These are phyloP conservation scores for Stagonosporopsis chrysanthemi DNA, from an alignment of 2,329 filamentous ascomycete genomes.

Conservation along the genomic window DNA sequence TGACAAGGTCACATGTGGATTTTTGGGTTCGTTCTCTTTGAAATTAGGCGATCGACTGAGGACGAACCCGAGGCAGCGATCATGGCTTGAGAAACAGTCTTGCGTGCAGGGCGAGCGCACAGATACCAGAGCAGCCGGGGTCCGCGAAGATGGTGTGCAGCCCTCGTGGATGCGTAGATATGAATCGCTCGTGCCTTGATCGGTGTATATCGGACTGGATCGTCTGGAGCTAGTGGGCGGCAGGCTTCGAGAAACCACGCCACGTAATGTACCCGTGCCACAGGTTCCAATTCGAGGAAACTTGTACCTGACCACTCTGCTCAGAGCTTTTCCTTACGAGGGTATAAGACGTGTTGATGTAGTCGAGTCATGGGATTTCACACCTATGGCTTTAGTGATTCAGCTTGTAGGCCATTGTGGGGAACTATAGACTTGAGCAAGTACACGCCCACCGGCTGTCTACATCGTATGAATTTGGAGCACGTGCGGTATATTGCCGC, in stretches of 20 bases:
- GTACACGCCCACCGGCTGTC: too few relatives aligned
- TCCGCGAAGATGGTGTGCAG: neutral
- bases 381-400: too few relatives aligned
- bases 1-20: neutral
- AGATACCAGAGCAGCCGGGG: neutral
- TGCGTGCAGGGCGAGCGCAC: neutral
- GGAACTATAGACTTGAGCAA: too few relatives aligned
- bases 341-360: neutral
- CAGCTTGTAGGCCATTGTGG: too few relatives aligned
- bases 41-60: neutral
- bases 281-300: neutral
- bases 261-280: neutral
- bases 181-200: slow-evolving; percentile 5
- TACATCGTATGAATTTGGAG: too few relatives aligned
- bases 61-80: neutral
- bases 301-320: neutral
- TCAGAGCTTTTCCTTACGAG: neutral
- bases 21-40: neutral
- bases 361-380: neutral
- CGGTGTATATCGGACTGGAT: neutral
- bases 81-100: neutral
- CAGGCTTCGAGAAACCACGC: neutral
- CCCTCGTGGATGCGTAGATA: slow-evolving; percentile 1
- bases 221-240: neutral
- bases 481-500: too few relatives aligned